phyloP scores from a whole-genome alignment of 257 asterid species.

The Primulina huaijiensis region DNA sequence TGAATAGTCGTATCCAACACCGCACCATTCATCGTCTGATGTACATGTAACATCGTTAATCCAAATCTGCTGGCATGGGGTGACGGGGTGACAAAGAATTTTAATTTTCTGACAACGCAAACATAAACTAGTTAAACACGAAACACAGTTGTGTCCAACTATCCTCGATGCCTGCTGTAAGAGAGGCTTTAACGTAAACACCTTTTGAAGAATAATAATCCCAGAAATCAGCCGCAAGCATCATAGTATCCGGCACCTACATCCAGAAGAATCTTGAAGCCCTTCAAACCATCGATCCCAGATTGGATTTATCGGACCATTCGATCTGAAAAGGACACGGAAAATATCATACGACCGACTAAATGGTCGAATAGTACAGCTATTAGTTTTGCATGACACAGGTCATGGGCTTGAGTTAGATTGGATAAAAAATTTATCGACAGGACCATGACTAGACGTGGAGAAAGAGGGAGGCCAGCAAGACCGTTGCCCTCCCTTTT shows the following conservation, averaged over 20 bases:
- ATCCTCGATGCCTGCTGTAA: constrained; percentile 17
- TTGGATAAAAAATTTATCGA: neutral
- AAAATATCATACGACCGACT: neutral
- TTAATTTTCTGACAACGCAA: no score
- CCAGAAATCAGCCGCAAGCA: constrained; percentile 15
- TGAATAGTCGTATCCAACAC: constrained; percentile 4
- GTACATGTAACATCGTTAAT: neutral
- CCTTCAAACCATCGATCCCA: constrained; percentile 99
- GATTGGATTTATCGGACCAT: constrained; percentile 63
- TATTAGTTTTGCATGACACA: neutral
- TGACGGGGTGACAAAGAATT: neutral
- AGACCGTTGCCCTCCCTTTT: neutral
- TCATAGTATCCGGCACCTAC: constrained; percentile 91
- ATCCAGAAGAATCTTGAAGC: constrained; percentile 70
- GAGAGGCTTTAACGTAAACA: constrained; percentile 15
- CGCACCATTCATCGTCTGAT: constrained; percentile 19
- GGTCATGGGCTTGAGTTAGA: neutral
- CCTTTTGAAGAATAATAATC: constrained; percentile 7
- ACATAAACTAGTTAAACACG: neutral
- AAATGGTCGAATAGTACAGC: neutral
- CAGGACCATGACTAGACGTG: neutral
- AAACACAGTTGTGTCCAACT: constrained; percentile 15
- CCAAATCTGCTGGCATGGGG: neutral
- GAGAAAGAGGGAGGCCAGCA: neutral
- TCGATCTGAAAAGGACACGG: constrained; percentile 51